Conservation (phyloP, 768 basidiomycete species). For the Agrocybe praecox region DNA sequence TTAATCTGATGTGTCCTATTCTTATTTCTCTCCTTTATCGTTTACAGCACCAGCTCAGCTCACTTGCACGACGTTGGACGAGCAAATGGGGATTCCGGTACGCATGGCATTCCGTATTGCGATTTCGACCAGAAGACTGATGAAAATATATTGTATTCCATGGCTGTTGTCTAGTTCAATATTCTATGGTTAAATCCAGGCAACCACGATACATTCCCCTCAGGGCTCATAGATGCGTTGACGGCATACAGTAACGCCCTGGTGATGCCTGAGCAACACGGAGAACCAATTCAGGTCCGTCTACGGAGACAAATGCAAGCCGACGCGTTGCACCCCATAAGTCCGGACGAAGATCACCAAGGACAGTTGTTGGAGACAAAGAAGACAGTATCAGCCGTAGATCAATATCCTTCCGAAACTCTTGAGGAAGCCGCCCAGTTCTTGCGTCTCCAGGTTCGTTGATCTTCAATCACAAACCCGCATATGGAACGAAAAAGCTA, state of each 20-base stretch:
- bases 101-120: conserved; percentile 26
- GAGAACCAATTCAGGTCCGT: conserved; percentile 45
- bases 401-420: conserved; percentile 51
- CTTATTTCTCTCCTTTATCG: conserved; percentile 4
- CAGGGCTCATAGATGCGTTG: conserved; percentile 62
- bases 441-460: conserved; percentile 59
- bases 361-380: conserved; percentile 21
- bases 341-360: conserved; percentile 36
- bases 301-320: conserved; percentile 74
- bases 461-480: conserved; percentile 11
- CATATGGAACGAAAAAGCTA: conserved; percentile 2
- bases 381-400: conserved; percentile 21
- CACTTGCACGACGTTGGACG: conserved; percentile 78
- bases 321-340: conserved; percentile 65
- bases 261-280: conserved; percentile 24
- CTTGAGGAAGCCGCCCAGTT: conserved; percentile 71
- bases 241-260: conserved; percentile 34
- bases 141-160: conserved; percentile 1
- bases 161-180: conserved; percentile 62
- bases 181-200: conserved; percentile 77
- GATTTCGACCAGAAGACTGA: conserved; percentile 2
- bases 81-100: conserved; percentile 67
- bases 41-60: conserved; percentile 59
- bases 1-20: conserved; percentile 2
- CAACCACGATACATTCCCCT: conserved; percentile 65